Conservation (phyloP, 441 rosid genomes). For the Gossypium gossypioides region DNA sequence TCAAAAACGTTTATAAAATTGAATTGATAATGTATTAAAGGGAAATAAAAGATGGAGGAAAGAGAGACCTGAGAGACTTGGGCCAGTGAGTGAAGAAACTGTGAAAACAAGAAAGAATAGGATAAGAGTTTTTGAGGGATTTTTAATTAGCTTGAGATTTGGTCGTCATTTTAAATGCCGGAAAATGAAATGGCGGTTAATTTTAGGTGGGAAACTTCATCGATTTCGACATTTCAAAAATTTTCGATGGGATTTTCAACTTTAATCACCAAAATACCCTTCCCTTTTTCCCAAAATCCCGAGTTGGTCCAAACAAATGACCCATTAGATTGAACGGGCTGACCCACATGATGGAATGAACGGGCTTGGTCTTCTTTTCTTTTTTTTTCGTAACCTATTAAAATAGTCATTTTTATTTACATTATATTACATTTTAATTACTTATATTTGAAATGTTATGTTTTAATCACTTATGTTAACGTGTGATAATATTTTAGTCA, state of each 20-base stretch:
- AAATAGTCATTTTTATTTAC: too few relatives aligned
- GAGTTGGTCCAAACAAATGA: neutral
- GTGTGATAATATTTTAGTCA: too few relatives aligned
- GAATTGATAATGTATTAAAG: neutral
- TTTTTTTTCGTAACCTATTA: too few relatives aligned
- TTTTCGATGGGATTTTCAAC: neutral
- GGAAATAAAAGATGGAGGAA: neutral
- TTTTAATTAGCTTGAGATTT: neutral
- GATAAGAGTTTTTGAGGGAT: neutral
- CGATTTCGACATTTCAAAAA: slow-evolving; percentile 14
- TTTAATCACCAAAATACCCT: neutral
- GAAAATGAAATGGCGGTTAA: slow-evolving; percentile 17
- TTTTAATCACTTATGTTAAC: too few relatives aligned
- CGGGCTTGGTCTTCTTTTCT: too few relatives aligned
- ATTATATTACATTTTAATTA: too few relatives aligned
- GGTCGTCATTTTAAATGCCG: slow-evolving; percentile 8
- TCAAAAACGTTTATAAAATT: neutral
- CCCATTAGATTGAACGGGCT: neutral
- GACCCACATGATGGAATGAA: neutral
- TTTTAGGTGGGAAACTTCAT: slow-evolving; percentile 30
- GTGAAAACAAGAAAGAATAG: neutral
- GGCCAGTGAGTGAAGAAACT: neutral
- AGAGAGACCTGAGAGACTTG: neutral
- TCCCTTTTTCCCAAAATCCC: neutral
- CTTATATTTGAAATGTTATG: fast-evolving